Conservation (phyloP, 768 basidiomycete genomes). For the Omphalotus guepiniiformis region DNA sequence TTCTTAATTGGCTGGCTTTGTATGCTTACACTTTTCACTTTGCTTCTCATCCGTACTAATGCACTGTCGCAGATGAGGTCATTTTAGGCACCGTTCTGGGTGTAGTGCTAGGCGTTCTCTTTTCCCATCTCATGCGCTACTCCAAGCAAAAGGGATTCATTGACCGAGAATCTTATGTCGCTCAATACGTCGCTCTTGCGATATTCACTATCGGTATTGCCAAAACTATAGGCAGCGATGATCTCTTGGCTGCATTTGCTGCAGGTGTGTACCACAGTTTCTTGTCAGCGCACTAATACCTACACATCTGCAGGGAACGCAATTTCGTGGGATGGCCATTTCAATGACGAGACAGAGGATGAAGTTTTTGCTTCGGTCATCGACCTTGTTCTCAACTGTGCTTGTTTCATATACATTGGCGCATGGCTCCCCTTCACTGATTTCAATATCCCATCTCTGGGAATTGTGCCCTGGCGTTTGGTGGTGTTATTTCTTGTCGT, state of each 20-base stretch:
- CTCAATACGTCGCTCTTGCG: slow-evolving; percentile 74
- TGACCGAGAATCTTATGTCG: slow-evolving; percentile 82
- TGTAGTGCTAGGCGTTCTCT: slow-evolving; percentile 57
- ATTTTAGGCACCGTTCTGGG: slow-evolving; percentile 71
- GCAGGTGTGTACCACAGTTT: slow-evolving; percentile 43
- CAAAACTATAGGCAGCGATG: slow-evolving; percentile 78
- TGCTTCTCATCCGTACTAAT: background rate
- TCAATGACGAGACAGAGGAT: slow-evolving; percentile 75
- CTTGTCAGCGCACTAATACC: background rate
- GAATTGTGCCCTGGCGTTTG: slow-evolving; percentile 69
- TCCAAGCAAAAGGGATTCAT: slow-evolving; percentile 60
- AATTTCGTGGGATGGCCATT: slow-evolving; percentile 88
- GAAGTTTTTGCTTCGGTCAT: slow-evolving; percentile 89
- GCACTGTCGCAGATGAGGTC: slow-evolving; percentile 76
- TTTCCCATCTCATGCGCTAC: slow-evolving; percentile 70
- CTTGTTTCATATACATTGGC: slow-evolving; percentile 80
- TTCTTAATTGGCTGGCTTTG: slow-evolving; percentile 81
- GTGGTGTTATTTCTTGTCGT: slow-evolving; percentile 63
- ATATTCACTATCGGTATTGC: slow-evolving; percentile 77
- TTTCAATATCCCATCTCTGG: slow-evolving; percentile 53
- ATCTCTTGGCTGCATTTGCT: slow-evolving; percentile 86
- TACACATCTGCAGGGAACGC: slow-evolving; percentile 59
- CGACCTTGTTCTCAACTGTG: slow-evolving; percentile 80
- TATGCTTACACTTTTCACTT: slow-evolving; percentile 27
- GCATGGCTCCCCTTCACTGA: slow-evolving; percentile 75